Conservation (phyloP, 106 monocot species). For the Dendrobium catenatum region DNA sequence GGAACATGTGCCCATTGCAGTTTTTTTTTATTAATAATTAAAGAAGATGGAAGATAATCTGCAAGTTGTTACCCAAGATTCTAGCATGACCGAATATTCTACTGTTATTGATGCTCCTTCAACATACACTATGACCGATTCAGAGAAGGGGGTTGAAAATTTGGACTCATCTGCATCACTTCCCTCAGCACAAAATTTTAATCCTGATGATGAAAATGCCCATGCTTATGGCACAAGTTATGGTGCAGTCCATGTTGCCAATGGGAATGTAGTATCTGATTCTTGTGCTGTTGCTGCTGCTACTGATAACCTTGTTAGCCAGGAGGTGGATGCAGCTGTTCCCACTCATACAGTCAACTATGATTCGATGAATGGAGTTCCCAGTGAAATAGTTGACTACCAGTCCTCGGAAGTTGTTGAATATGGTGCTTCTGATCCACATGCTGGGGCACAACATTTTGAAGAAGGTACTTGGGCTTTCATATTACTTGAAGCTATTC, state of each 20-base stretch:
- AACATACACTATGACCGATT: neutral
- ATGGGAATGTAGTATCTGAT: slow-evolving; percentile 4
- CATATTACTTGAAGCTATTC: neutral
- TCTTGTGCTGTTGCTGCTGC: slow-evolving; percentile 14
- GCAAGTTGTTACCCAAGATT: slow-evolving; percentile 2
- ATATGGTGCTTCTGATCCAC: slow-evolving; percentile 33
- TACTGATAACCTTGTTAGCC: slow-evolving; percentile 6
- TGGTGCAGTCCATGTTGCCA: slow-evolving; percentile 10
- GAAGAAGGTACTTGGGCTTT: slow-evolving; percentile 27
- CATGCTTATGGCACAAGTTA: slow-evolving; percentile 4
- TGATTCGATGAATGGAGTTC: slow-evolving; percentile 37
- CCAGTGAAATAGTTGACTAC: slow-evolving; percentile 25
- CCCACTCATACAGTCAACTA: slow-evolving; percentile 20
- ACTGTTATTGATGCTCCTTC: slow-evolving; percentile 6
- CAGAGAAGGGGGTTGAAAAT: slow-evolving; percentile 6
- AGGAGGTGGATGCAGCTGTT: slow-evolving; percentile 9
- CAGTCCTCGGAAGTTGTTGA: slow-evolving; percentile 27
- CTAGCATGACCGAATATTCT: neutral
- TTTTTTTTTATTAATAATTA: neutral
- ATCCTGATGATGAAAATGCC: slow-evolving; percentile 7
- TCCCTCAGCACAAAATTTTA: slow-evolving; percentile 10
- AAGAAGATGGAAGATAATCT: slow-evolving; percentile 26
- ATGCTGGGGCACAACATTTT: slow-evolving; percentile 29
- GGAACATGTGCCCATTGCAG: neutral
- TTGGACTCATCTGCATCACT: slow-evolving; percentile 1